A percentile compares a stretch with the other conserved stretches of the same genome.
phyloP scores from a whole-genome alignment of 2,329 filamentous ascomycete species.

The Elsinoe arachidis region DNA sequence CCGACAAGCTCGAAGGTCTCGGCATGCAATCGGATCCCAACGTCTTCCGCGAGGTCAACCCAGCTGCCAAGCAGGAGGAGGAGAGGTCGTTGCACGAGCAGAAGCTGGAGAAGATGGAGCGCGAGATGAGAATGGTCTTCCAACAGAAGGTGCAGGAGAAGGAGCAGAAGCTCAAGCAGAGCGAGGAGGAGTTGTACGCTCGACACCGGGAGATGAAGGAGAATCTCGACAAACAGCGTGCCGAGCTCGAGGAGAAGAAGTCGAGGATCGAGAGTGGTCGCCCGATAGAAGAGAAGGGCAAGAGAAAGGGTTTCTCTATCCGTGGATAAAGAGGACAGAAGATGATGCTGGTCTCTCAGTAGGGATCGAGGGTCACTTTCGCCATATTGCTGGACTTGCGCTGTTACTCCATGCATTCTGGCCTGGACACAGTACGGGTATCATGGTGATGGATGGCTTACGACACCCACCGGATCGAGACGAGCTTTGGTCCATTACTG shows the following conservation, averaged over 20 bases:
- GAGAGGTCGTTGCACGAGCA: slow-evolving; percentile 96
- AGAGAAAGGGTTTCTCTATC: slow-evolving; percentile 99
- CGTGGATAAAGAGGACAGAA: slow-evolving; percentile 39
- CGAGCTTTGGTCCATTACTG: slow-evolving; percentile 8
- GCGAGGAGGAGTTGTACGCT: slow-evolving; percentile 96
- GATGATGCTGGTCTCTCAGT: not conserved
- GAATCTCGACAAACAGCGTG: slow-evolving; percentile 87
- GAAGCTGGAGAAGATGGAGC: slow-evolving; percentile 99
- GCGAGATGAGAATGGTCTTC: slow-evolving; percentile 99
- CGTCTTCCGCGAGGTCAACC: slow-evolving; percentile 99
- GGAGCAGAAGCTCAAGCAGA: slow-evolving; percentile 98
- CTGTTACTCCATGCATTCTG: not conserved
- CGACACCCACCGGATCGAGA: not conserved
- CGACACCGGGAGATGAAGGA: slow-evolving; percentile 99
- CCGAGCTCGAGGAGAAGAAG: slow-evolving; percentile 98
- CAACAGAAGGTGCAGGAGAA: slow-evolving; percentile 99
- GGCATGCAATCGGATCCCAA: slow-evolving; percentile 96
- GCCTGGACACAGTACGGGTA: not conserved
- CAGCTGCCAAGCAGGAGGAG: slow-evolving; percentile 98
- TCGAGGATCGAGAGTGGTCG: slow-evolving; percentile 85
- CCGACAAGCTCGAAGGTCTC: slow-evolving; percentile 97
- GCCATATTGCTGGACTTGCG: not conserved
- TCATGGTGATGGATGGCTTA: not conserved
- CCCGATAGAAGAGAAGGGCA: slow-evolving; percentile 93
- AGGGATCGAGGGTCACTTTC: not conserved